Evolutionary conservation across 2,329 filamentous ascomycete species (phyloP), one percentile per base, ranked within the genome.

Genomic region (Aspergillus cejpii): DNA sequence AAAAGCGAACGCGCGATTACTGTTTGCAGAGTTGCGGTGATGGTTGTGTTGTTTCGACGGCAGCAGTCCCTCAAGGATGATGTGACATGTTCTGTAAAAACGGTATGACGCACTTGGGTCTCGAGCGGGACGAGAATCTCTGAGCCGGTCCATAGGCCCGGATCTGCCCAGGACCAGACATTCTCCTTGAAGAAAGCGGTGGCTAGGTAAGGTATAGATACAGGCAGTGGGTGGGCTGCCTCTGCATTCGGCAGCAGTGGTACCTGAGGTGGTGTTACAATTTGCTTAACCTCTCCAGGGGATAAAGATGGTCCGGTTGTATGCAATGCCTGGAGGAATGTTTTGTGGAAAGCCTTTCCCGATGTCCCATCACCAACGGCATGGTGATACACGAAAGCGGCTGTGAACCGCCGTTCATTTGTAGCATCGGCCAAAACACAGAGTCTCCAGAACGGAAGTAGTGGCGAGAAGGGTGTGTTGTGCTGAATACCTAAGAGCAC

Each of bases 321-420:
- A 17, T 59, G 48, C 10, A 75, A 48, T 3, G 66, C 68, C 4
- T 54, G 50, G 3, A 68, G 60, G 28, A 76, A 71, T 0, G 63
- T 58, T 6, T 60, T 53, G 43, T 75, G 73, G 47, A 76, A 75
- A 0, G 68, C 60, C 21, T 72, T 63, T 0, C 68, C 71, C 0
- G 71, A 73, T 6, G 56, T 57, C 1, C 73, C 73, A 50, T 77
- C 74, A 2, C 67, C 68, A 39, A 76, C 59, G 2, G 67, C 69
- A 57, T 76, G 74, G 44, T 77, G 74, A 49, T 64, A 74, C 7
- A 74, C 59, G 56, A 73, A 76, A 2, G 56, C 57, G 1, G 66
- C 69, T 0, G 69, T 72, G 46, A 76, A 74, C 2, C 47, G 51
- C 2, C 43, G 52, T 2, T 51, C 14, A 24, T 56, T 44, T 6